These are phyloP conservation scores for Baorangia bicolor DNA, from an alignment of 768 basidiomycete genomes.

Conservation along the genomic window DNA sequence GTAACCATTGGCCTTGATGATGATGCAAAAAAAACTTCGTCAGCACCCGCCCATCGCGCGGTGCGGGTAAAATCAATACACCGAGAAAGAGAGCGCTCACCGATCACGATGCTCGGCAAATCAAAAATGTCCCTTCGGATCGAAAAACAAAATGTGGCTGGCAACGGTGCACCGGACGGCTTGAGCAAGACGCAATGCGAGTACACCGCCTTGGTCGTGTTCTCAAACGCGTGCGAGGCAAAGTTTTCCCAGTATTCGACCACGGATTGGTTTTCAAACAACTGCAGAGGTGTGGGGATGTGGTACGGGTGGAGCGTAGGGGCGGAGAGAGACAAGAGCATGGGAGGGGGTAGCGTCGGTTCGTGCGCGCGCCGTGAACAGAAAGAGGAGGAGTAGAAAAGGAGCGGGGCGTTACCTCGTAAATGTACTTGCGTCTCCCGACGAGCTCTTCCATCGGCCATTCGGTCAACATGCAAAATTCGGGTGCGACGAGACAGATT, in stretches of 20 bases:
- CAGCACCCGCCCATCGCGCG: neutral
- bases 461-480: constrained; percentile 92
- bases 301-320: neutral
- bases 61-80: neutral
- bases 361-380: constrained; percentile 13
- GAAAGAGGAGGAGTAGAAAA: constrained; percentile 17
- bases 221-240: constrained; percentile 95
- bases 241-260: constrained; percentile 98
- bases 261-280: constrained; percentile 93
- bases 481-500: constrained; percentile 93
- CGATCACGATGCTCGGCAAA: constrained; percentile 85
- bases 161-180: constrained; percentile 78
- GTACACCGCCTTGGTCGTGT: constrained; percentile 93
- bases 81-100: constrained; percentile 38
- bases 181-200: constrained; percentile 89
- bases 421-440: constrained; percentile 49
- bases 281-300: constrained; percentile 38
- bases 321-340: neutral
- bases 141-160: constrained; percentile 94
- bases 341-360: constrained; percentile 2
- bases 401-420: constrained; percentile 31
- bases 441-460: constrained; percentile 85
- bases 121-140: constrained; percentile 92
- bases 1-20: constrained; percentile 79
- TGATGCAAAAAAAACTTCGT: neutral